A percentile compares a stretch with the other conserved stretches of the same genome.
These are phyloP conservation scores for Wallacemonas sp. DNA, from an alignment of 208 protist species.

Conservation along the genomic window DNA sequence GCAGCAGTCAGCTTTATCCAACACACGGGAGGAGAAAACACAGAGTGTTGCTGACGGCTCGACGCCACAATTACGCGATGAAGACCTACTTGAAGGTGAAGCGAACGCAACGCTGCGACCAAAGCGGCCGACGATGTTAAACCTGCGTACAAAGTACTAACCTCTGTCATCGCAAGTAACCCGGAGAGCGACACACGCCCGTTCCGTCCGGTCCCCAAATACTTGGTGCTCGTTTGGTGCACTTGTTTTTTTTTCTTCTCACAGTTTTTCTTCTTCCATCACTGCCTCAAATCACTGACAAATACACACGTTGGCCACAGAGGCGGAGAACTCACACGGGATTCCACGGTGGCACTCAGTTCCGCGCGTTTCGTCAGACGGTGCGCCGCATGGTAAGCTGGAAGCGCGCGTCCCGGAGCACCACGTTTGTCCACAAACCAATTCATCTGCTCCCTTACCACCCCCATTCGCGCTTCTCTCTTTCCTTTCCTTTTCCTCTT, in stretches of 20 bases:
- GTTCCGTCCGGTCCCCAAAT: neutral
- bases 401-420: no score
- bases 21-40: no score
- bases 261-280: neutral
- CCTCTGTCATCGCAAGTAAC: neutral
- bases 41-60: neutral
- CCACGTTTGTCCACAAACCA: no score
- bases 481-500: no score
- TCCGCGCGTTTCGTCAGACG: no score
- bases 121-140: slow-evolving; percentile 77
- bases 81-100: slow-evolving; percentile 54
- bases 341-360: no score
- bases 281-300: neutral
- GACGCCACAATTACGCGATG: neutral
- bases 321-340: no score
- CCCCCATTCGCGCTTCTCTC: no score
- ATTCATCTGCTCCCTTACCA: no score
- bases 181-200: no score
- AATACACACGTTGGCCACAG: neutral
- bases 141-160: slow-evolving; percentile 85
- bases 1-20: no score
- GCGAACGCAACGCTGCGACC: slow-evolving; percentile 49
- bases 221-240: neutral
- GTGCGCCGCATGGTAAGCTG: no score
- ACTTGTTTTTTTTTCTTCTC: neutral